Evolutionary conservation across 2,329 filamentous ascomycete species (phyloP).

Genomic region (Fusarium ramigenum): DNA sequence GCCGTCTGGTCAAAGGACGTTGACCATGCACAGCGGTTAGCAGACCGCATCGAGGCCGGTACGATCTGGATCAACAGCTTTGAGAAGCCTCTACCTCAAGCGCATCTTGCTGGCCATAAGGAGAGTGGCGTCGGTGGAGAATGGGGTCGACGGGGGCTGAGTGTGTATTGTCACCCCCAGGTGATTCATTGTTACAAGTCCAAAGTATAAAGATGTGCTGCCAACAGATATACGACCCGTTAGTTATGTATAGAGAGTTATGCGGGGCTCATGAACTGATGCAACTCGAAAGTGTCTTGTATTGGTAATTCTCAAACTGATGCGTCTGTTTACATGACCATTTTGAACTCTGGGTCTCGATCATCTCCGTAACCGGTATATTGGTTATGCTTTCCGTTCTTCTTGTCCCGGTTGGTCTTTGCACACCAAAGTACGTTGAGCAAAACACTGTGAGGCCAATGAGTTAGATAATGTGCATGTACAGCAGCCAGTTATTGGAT

Average conservation of each 20-base stretch:
- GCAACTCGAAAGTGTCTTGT: accelerated
- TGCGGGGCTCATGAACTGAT: accelerated
- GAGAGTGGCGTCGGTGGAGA: constrained; percentile 54
- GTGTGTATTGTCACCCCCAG: constrained; percentile 8
- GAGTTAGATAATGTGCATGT: not conserved
- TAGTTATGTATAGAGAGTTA: accelerated
- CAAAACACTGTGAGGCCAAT: not conserved
- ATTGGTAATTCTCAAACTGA: not conserved
- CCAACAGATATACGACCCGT: not conserved
- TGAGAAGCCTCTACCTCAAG: constrained; percentile 48
- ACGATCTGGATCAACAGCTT: constrained; percentile 68
- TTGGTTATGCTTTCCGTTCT: not conserved
- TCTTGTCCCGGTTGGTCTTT: not conserved
- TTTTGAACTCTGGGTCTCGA: not conserved
- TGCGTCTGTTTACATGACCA: not conserved
- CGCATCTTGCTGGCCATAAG: constrained; percentile 54
- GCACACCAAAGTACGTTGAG: not conserved
- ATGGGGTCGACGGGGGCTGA: constrained; percentile 49
- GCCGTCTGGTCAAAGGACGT: constrained; percentile 65
- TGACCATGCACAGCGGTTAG: constrained; percentile 59
- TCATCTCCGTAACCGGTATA: not conserved
- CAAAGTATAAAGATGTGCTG: accelerated
- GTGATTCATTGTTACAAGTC: constrained; percentile 13
- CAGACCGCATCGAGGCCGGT: constrained; percentile 62
- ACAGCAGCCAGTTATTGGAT: not conserved